phyloP scores from a whole-genome alignment of 768 basidiomycete genomes.

The Trichaptum fuscoviolaceum region DNA sequence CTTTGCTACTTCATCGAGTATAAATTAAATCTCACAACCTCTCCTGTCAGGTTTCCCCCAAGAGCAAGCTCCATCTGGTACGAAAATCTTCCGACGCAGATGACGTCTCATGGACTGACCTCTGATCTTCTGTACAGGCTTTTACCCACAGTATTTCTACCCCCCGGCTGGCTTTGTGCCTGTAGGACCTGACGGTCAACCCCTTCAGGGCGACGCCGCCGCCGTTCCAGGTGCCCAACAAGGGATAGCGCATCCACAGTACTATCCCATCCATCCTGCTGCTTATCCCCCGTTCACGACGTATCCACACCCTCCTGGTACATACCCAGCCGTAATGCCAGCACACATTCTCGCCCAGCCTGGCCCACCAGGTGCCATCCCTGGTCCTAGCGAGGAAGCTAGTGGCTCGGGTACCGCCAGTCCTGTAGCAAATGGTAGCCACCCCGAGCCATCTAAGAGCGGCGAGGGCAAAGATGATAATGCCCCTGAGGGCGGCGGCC shows the following conservation, averaged over 20 bases:
- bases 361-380: not conserved
- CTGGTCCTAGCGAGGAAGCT: not conserved
- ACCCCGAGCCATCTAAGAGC: not conserved
- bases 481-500: not conserved
- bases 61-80: conserved; percentile 32
- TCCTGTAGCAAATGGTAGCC: not conserved
- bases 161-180: conserved; percentile 38
- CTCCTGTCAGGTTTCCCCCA: conserved; percentile 13
- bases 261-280: conserved; percentile 33
- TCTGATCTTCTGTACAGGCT: conserved; percentile 32
- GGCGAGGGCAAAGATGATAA: not conserved
- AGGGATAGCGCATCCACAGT: conserved; percentile 21
- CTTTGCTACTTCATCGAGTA: conserved; percentile 10
- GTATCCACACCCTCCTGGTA: conserved; percentile 23
- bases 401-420: not conserved
- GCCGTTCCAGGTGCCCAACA: conserved; percentile 24
- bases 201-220: conserved; percentile 25
- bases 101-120: conserved; percentile 21
- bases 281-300: conserved; percentile 35
- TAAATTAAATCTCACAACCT: conserved; percentile 6
- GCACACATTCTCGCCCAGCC: conserved; percentile 6
- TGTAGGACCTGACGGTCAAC: conserved; percentile 31
- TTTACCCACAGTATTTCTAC: conserved; percentile 36
- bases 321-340: conserved; percentile 25
- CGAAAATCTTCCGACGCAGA: conserved; percentile 14